Conservation (phyloP, 2,329 filamentous ascomycete genomes). For the Neopestalotiopsis sp. region DNA sequence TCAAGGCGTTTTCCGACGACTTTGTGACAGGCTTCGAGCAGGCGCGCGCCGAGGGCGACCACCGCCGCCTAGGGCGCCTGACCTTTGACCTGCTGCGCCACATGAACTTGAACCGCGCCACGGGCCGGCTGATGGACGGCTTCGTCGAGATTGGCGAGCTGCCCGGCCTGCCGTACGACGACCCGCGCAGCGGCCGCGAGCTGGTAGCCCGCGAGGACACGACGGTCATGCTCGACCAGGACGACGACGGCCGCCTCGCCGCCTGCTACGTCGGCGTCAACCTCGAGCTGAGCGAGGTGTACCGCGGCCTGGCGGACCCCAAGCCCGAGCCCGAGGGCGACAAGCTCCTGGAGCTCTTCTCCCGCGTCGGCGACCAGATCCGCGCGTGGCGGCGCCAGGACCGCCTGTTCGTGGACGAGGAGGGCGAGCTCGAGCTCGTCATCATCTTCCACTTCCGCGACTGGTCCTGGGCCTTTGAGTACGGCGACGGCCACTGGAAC, state of each 20-base stretch:
- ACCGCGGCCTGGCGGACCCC: conserved; percentile 5
- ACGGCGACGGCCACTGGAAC: conserved; percentile 1
- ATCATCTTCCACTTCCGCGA: conserved; percentile 20
- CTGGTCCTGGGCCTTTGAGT: background rate
- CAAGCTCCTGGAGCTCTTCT: conserved; percentile 21
- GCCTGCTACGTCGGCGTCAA: conserved; percentile 21
- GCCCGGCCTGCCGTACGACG: conserved; percentile 19
- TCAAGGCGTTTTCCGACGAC: conserved; percentile 5
- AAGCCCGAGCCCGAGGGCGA: conserved; percentile 14
- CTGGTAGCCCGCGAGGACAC: conserved; percentile 25
- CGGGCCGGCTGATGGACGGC: background rate
- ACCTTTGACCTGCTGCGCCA: conserved; percentile 14
- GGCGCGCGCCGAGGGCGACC: conserved; percentile 20
- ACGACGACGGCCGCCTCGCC: conserved; percentile 1
- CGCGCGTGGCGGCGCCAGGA: conserved; percentile 18
- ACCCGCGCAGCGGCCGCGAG: conserved; percentile 21
- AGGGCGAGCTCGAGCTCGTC: background rate
- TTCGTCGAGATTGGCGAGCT: conserved; percentile 22
- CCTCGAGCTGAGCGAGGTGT: conserved; percentile 17
- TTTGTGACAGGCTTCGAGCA: conserved; percentile 17
- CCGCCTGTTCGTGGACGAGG: background rate
- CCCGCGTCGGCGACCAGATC: conserved; percentile 18
- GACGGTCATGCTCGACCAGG: conserved; percentile 20
- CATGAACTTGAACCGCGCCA: background rate
- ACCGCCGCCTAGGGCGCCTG: conserved; percentile 20